Evolutionary conservation across 768 basidiomycete genomes (phyloP), one percentile per base, ranked within the genome.

Genomic region (Calocera cornea): DNA sequence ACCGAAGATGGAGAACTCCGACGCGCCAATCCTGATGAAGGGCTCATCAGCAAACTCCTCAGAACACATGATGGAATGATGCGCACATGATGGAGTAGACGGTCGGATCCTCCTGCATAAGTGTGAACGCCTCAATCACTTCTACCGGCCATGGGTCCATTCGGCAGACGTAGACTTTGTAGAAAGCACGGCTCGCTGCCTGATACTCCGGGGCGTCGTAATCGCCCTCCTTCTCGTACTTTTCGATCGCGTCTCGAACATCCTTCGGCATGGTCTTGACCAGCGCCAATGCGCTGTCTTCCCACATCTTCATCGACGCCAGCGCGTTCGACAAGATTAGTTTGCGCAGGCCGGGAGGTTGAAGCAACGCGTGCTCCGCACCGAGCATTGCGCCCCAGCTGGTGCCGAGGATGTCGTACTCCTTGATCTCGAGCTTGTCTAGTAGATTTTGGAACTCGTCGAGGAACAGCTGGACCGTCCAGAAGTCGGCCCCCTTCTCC

Each of bases 1-100:
- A 0, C 80, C 80, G 14, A 76, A 74, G 24, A 78, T 76, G 34
- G 72, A 71, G 70, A 80, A 80, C 69, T 80, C 78, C 27, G 76
- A 76, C 7, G 75, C 72, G 17, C 77, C 77, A 34, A 71, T 70
- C 72, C 76, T 76, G 67, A 41, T 10, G 19, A 19, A 19, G 40
- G 19, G n/a, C n/a, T n/a, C n/a, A n/a, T n/a, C n/a, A n/a, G n/a
- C n/a, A n/a, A n/a, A n/a, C n/a, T n/a, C n/a, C n/a, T n/a, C n/a
- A n/a, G n/a, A n/a, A n/a, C n/a, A n/a, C n/a, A n/a, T n/a, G n/a
- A n/a, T n/a, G n/a, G n/a, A n/a, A n/a, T n/a, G n/a, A n/a, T n/a
- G n/a, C n/a, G n/a, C n/a, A 67, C 68, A 64, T 49, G 3, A 66
- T 40, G 27, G n/a, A 17, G 34, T 41, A 64, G 24, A 69, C 68